Base-by-base conservation (phyloP, 768 basidiomycete species). In the Coprinellus micaceus region DNA sequence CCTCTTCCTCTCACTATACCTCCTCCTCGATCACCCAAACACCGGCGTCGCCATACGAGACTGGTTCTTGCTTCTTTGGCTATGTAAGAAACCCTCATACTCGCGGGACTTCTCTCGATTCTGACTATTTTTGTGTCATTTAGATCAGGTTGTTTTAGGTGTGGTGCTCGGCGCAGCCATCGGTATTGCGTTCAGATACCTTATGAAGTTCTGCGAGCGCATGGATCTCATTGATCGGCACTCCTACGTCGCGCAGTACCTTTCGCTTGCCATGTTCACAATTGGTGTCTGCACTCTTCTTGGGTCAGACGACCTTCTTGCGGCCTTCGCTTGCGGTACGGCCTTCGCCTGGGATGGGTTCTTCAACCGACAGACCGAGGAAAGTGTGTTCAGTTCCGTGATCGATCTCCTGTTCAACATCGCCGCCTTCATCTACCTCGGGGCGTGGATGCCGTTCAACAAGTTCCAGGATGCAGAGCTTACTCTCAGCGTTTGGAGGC, bases 291-390 rank as follows among this genome's bases (percentile, higher is more conserved):
- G 84, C 54, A 88, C 86, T 0, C 79, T 97, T 10, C 78, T 98
- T 26, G 94, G 94, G 29, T 88, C 91, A 11, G 94, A 98, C 71
- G 95, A 98, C 70, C 83, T 99, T 19, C 80, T 99, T 7, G 92
- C 95, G 15, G 89, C 96, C 1, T 99, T 98, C 69, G 85, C 87
- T 4, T 98, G 95, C 66, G 97, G 97, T 17, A 88, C 92, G 4
- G 92, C 94, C 2, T 99, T 98, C 67, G 96, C 94, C 0, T 97
- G 94, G 94, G 94, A 96, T 66, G 93, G 87, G 33, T 95, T 94
- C 74, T 91, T 91, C 77, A 92, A 93, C 70, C 83, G 84, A 56
- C 92, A 94, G 65, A 97, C 94, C 0, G 95, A 97, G 67, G 95
- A 98, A 69, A 83, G 91, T 26, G 86, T 94, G 59, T 99, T 99